phyloP scores from a whole-genome alignment of 1,284 basidiomycete species.

The Ceratobasidium sp. region DNA sequence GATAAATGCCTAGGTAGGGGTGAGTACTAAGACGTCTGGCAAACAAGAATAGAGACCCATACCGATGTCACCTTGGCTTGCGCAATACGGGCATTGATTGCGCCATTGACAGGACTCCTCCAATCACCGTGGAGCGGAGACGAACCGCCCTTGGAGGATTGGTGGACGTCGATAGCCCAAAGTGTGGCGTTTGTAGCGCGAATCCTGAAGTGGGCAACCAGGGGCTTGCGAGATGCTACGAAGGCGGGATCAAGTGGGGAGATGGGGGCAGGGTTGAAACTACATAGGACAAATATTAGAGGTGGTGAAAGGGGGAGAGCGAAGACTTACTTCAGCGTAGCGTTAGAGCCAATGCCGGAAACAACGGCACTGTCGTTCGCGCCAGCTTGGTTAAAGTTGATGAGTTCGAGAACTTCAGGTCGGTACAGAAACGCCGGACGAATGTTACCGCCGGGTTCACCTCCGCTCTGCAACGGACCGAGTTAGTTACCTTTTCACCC shows the following conservation, averaged over 20 bases:
- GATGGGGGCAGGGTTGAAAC: slow-evolving; percentile 69
- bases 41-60: slow-evolving; percentile 26
- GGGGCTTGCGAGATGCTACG: slow-evolving; percentile 66
- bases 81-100: slow-evolving; percentile 56
- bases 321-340: slow-evolving; percentile 57
- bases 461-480: slow-evolving; percentile 64
- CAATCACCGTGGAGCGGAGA: slow-evolving; percentile 63
- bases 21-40: background rate
- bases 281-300: slow-evolving; percentile 45
- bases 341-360: slow-evolving; percentile 50
- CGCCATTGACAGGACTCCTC: slow-evolving; percentile 65
- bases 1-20: slow-evolving; percentile 57
- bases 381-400: slow-evolving; percentile 55
- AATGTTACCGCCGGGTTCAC: slow-evolving; percentile 70
- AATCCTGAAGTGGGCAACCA: slow-evolving; percentile 54
- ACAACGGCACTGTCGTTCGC: slow-evolving; percentile 59
- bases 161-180: slow-evolving; percentile 63
- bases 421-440: slow-evolving; percentile 66
- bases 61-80: slow-evolving; percentile 63
- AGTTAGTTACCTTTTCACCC: background rate
- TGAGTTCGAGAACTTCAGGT: slow-evolving; percentile 60
- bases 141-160: slow-evolving; percentile 66
- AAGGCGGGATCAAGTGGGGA: slow-evolving; percentile 64
- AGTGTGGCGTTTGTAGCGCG: slow-evolving; percentile 42
- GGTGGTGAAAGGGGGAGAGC: background rate